A percentile compares a stretch with the other conserved stretches of the same genome.
phyloP scores from a whole-genome alignment of 2,329 filamentous ascomycete species.

The Penicillium crustosum region DNA sequence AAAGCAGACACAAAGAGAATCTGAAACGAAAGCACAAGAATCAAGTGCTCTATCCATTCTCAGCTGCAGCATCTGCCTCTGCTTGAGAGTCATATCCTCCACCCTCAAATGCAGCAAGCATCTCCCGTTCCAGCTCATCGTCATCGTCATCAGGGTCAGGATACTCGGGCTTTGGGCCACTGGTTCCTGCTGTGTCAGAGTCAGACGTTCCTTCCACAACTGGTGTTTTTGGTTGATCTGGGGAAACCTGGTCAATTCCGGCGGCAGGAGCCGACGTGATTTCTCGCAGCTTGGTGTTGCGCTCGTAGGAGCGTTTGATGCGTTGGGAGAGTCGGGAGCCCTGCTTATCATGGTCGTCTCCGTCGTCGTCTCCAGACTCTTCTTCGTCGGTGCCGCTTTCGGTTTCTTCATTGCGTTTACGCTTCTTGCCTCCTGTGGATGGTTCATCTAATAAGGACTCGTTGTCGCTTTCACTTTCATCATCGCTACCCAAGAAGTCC shows the following conservation, averaged over 20 bases:
- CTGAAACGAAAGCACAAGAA: constrained; percentile 1
- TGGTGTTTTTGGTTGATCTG: background rate
- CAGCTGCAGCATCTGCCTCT: constrained; percentile 36
- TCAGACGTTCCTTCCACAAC: constrained; percentile 23
- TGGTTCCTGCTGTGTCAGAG: constrained; percentile 30
- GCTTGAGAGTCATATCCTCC: constrained; percentile 36
- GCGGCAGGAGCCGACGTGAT: constrained; percentile 33
- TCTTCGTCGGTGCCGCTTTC: constrained; percentile 26
- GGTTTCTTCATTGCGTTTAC: constrained; percentile 36
- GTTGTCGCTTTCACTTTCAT: constrained; percentile 52
- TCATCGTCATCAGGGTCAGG: constrained; percentile 44
- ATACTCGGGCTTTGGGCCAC: constrained; percentile 30
- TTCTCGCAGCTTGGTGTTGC: constrained; percentile 40
- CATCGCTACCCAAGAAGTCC: constrained; percentile 63
- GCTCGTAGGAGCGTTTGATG: constrained; percentile 44
- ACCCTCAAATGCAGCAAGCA: constrained; percentile 60
- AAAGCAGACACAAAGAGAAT: constrained; percentile 4
- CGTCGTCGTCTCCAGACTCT: constrained; percentile 23
- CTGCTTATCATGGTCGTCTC: constrained; percentile 43
- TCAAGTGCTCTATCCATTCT: constrained; percentile 31
- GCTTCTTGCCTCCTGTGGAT: constrained; percentile 33
- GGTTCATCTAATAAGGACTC: constrained; percentile 39
- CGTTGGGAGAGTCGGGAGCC: constrained; percentile 41
- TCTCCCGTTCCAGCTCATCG: constrained; percentile 53
- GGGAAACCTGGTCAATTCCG: constrained; percentile 3